Percentiles rank a stretch among this genome's conserved stretches.
phyloP scores from a whole-genome alignment of 352 stramenopile species.

The Phytophthora cryptogea region DNA sequence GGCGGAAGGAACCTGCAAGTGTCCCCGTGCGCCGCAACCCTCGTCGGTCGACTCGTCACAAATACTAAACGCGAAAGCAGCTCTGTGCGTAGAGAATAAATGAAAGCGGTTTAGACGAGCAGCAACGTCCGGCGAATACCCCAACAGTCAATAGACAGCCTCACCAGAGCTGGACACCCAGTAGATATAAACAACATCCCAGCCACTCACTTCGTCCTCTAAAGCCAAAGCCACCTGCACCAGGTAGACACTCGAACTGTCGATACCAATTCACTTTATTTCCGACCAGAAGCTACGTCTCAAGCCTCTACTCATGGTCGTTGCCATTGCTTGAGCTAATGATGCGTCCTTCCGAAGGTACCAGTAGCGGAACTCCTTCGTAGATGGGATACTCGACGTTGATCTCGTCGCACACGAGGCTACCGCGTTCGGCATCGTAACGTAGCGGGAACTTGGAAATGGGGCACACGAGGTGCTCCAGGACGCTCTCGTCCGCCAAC shows the following conservation, averaged over 20 bases:
- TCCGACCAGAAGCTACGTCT: background rate
- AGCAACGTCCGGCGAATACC: constrained; percentile 2
- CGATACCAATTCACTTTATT: constrained; percentile 23
- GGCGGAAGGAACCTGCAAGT: constrained; percentile 63
- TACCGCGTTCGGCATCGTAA: constrained; percentile 60
- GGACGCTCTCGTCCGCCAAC: constrained; percentile 65
- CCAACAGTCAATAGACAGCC: constrained; percentile 20
- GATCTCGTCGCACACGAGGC: constrained; percentile 84
- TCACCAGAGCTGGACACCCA: constrained; percentile 9
- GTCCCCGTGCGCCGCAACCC: constrained; percentile 77
- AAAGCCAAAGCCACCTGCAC: background rate
- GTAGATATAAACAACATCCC: constrained; percentile 22
- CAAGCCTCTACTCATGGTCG: constrained; percentile 18
- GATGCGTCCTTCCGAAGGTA: constrained; percentile 75
- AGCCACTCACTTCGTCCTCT: background rate
- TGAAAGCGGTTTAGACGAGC: background rate
- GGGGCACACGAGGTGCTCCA: constrained; percentile 83
- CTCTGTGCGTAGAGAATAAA: constrained; percentile 24
- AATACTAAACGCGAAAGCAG: constrained; percentile 51
- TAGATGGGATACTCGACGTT: constrained; percentile 86
- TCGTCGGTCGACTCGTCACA: constrained; percentile 62
- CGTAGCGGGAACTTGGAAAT: constrained; percentile 86
- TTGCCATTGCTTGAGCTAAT: constrained; percentile 44
- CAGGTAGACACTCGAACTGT: background rate
- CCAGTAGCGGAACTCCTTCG: constrained; percentile 67